Evolutionary conservation across 108 stramenopile species (phyloP), one percentile per base, ranked within the genome.

Genomic region (Stephanodiscus triporus): DNA sequence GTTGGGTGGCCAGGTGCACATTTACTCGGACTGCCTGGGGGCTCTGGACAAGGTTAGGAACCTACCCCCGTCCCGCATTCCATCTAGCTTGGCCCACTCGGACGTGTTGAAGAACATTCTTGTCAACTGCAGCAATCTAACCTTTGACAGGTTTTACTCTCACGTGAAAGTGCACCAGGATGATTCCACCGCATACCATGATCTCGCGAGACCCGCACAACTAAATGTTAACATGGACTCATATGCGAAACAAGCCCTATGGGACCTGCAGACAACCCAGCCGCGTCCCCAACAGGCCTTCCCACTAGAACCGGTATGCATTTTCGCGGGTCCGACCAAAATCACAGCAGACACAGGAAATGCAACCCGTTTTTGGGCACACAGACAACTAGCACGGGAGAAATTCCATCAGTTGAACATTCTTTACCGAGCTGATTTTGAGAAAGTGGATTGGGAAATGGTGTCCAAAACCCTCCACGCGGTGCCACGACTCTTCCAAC

Each of bases 151-250:
- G 22, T 10, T 16, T 5, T 63, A 54, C 40, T 20, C n/a, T 5
- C 62, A 72, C 50, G 72, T 72, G n/a, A 22, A 23, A 19, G 72
- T 63, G 6, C 72, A 72, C 61, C 72, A 72, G 26, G 72, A 72
- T 42, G 72, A 72, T 9, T 17, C 14, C 2, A 24, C 26, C 10
- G 2, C 8, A 1, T 72, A 63, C 40, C 14, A n/a, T 6, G 4
- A 54, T 0, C 23, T 63, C 14, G 1, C 38, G n/a, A n/a, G 72
- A 0, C n/a, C 17, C 11, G 19, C 72, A 4, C 72, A 72, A 29
- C 51, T 72, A 0, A 72, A 72, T 23, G 61, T 59, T 43, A 26
- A 26, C 4, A 50, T 34, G 49, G 51, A 63, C 9, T 26, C 22
- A 2, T 14, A 9, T 0, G 72, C 62, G 23, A 72, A 63, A 43